phyloP scores from a whole-genome alignment of 148 eudicot genomes.

The Cornus controversa region DNA sequence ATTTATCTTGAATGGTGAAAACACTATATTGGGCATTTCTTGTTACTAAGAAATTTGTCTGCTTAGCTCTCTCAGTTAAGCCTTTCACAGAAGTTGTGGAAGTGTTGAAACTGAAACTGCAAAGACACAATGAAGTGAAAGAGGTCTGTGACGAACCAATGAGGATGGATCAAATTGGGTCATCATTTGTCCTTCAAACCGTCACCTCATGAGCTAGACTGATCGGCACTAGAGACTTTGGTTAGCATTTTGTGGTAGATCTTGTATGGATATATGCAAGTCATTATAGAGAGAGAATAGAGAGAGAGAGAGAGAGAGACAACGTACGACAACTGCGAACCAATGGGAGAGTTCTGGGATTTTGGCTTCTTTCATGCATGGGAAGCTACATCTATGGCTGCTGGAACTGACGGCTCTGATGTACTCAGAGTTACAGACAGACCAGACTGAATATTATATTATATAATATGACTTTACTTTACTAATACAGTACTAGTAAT shows the following conservation, averaged over 20 bases:
- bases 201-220: background rate
- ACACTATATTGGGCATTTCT: background rate
- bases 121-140: constrained; percentile 27
- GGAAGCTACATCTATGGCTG: constrained; percentile 24
- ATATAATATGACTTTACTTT: background rate
- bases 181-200: constrained; percentile 11
- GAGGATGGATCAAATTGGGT: no score
- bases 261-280: constrained; percentile 42
- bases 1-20: background rate
- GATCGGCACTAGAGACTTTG: background rate
- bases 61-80: background rate
- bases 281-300: constrained; percentile 16
- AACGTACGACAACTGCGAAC: constrained; percentile 10
- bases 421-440: constrained; percentile 12
- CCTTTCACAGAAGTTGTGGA: background rate
- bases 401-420: constrained; percentile 27
- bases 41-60: background rate
- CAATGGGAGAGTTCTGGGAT: constrained; percentile 23
- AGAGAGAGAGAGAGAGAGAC: constrained; percentile 14
- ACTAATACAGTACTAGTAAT: background rate
- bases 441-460: constrained; percentile 11
- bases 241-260: constrained; percentile 22
- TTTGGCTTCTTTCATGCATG: constrained; percentile 6
- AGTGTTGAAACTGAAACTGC: constrained; percentile 12
- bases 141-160: no score